Conservation (phyloP, 192 early-diverging fungal species). For the Helicostylum pulchrum region DNA sequence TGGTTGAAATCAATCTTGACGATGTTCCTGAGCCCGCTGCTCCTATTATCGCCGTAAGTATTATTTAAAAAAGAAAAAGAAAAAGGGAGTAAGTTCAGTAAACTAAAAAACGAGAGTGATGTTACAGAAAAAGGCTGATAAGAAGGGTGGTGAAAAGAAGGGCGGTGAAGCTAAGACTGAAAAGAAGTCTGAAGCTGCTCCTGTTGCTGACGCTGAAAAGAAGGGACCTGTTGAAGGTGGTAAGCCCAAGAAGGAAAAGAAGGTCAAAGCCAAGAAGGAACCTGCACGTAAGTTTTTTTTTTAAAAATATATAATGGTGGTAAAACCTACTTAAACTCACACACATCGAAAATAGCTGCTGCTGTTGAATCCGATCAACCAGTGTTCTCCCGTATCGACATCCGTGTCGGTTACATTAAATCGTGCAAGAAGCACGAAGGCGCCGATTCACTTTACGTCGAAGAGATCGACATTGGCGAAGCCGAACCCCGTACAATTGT, state of each 20-base stretch:
- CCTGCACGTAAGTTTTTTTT: slow-evolving; percentile 31
- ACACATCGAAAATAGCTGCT: slow-evolving; percentile 22
- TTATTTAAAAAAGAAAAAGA: background rate
- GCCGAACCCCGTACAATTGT: slow-evolving; percentile 88
- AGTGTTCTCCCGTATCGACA: slow-evolving; percentile 77
- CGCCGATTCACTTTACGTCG: slow-evolving; percentile 95
- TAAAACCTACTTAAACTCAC: background rate
- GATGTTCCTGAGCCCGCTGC: slow-evolving; percentile 42
- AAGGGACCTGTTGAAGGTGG: slow-evolving; percentile 38
- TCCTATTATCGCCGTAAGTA: slow-evolving; percentile 20
- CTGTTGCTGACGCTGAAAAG: slow-evolving; percentile 31
- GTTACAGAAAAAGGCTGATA: background rate
- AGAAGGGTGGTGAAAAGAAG: slow-evolving; percentile 40
- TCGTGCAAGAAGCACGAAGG: slow-evolving; percentile 86
- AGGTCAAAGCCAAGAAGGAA: slow-evolving; percentile 59
- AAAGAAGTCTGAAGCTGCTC: slow-evolving; percentile 21
- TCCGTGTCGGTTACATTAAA: slow-evolving; percentile 89
- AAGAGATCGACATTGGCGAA: slow-evolving; percentile 92
- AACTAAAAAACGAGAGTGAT: background rate
- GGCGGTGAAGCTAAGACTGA: slow-evolving; percentile 26
- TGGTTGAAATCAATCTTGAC: slow-evolving; percentile 39
- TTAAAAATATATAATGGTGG: background rate
- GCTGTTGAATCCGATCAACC: slow-evolving; percentile 53
- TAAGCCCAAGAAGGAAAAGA: slow-evolving; percentile 52
- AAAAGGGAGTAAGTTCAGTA: background rate